These are phyloP conservation scores for Monoraphidium neglectum DNA, from an alignment of 139 green algal genomes.

Conservation along the genomic window DNA sequence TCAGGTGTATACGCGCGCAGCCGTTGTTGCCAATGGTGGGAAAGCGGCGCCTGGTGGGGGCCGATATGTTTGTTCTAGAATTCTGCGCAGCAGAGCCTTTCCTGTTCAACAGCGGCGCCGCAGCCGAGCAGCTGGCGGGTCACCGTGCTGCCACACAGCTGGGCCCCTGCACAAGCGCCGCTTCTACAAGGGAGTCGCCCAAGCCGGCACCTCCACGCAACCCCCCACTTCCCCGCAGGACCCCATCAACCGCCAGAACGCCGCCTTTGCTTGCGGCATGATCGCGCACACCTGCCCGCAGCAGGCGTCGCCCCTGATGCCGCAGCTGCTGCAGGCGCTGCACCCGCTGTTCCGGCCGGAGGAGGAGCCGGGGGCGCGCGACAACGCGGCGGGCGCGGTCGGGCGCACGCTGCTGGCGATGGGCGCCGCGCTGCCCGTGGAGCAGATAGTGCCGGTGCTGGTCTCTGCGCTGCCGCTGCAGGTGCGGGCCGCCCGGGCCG, in stretches of 20 bases:
- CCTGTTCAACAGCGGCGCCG: no score
- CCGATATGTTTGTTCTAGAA: no score
- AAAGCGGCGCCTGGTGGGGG: no score
- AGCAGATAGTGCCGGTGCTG: slow-evolving; percentile 63
- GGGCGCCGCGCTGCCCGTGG: slow-evolving; percentile 37
- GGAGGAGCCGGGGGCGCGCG: slow-evolving; percentile 51
- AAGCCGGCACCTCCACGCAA: no score
- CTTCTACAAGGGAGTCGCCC: no score
- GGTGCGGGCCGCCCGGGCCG: not conserved
- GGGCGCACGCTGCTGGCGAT: slow-evolving; percentile 51
- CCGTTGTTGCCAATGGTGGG: no score
- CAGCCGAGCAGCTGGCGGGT: no score
- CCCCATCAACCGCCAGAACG: slow-evolving; percentile 71
- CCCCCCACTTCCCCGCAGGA: slow-evolving; percentile 21
- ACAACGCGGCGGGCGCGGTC: slow-evolving; percentile 78
- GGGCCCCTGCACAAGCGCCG: no score
- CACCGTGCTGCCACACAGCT: no score
- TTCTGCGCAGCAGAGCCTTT: no score
- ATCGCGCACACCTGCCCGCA: slow-evolving; percentile 47
- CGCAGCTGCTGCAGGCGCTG: slow-evolving; percentile 61
- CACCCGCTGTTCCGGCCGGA: slow-evolving; percentile 63
- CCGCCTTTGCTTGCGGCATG: slow-evolving; percentile 63
- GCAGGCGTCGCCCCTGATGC: slow-evolving; percentile 2
- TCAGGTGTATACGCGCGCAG: no score
- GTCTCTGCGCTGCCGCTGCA: slow-evolving; percentile 56